phyloP scores from a whole-genome alignment of 495 filamentous ascomycete species.

The Penicillium angulare region DNA sequence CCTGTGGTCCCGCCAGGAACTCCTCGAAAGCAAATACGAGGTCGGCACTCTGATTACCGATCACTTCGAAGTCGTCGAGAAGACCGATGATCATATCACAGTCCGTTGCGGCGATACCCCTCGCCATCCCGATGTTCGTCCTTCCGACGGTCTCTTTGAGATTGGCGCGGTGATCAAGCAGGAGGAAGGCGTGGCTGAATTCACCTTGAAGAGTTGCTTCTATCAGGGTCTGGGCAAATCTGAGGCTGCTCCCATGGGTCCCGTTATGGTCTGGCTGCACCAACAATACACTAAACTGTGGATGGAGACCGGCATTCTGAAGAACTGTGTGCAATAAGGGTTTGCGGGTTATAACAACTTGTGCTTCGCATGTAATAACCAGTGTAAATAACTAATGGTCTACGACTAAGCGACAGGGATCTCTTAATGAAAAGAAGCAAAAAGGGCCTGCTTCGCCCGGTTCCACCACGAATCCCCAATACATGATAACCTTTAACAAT shows the following conservation, averaged over 20 bases:
- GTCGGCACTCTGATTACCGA: slow-evolving; percentile 67
- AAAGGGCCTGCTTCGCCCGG: too few relatives aligned
- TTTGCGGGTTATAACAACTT: not conserved
- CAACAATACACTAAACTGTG: slow-evolving; percentile 62
- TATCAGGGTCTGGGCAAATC: slow-evolving; percentile 54
- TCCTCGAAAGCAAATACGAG: slow-evolving; percentile 54
- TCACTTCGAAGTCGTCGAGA: slow-evolving; percentile 74
- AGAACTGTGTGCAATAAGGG: slow-evolving; percentile 18
- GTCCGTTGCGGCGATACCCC: slow-evolving; percentile 70
- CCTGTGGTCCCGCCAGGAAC: slow-evolving; percentile 59
- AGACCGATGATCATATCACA: slow-evolving; percentile 57
- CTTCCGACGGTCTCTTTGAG: slow-evolving; percentile 68
- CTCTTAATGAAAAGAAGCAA: too few relatives aligned
- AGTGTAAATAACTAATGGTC: slow-evolving; percentile 19
- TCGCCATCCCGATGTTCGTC: slow-evolving; percentile 51
- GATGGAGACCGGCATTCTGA: slow-evolving; percentile 55
- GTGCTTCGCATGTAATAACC: not conserved
- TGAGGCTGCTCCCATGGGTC: slow-evolving; percentile 50
- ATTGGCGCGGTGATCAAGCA: slow-evolving; percentile 62
- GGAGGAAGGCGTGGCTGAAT: slow-evolving; percentile 58
- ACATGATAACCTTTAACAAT: too few relatives aligned
- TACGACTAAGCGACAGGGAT: slow-evolving; percentile 4
- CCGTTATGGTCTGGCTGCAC: slow-evolving; percentile 57
- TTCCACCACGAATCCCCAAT: too few relatives aligned
- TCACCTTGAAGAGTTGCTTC: slow-evolving; percentile 66